phyloP scores from a whole-genome alignment of 352 stramenopile species.

The Phytophthora crassamura region DNA sequence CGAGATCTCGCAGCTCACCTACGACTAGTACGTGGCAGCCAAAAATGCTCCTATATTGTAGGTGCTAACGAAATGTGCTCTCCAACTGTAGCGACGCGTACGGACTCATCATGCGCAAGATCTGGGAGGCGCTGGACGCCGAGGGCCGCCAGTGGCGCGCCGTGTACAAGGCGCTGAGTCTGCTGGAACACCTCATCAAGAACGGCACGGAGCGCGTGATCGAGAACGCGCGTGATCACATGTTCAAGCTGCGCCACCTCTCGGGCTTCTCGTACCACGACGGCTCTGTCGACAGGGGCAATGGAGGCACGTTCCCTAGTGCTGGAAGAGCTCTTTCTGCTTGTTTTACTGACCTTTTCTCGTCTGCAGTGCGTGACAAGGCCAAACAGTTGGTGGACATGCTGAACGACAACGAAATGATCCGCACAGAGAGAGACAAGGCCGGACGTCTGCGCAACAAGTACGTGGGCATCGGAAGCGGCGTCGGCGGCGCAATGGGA shows the following conservation, averaged over 20 bases:
- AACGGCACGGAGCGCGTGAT: slow-evolving; percentile 98
- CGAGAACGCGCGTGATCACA: slow-evolving; percentile 96
- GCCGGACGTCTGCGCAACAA: slow-evolving; percentile 86
- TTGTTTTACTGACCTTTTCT: slow-evolving; percentile 6
- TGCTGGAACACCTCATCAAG: slow-evolving; percentile 98
- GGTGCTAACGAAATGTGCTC: slow-evolving; percentile 6
- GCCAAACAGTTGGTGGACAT: slow-evolving; percentile 89
- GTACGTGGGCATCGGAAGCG: slow-evolving; percentile 86
- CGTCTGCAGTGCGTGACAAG: slow-evolving; percentile 83
- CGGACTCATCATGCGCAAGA: slow-evolving; percentile 91
- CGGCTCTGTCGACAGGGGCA: slow-evolving; percentile 84
- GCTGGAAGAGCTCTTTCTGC: slow-evolving; percentile 4
- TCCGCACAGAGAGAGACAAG: slow-evolving; percentile 89
- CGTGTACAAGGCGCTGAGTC: slow-evolving; percentile 96
- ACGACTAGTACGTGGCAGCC: slow-evolving; percentile 85
- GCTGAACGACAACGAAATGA: slow-evolving; percentile 90
- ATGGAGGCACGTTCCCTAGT: slow-evolving; percentile 57
- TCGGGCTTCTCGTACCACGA: slow-evolving; percentile 92
- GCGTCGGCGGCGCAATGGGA: slow-evolving; percentile 50
- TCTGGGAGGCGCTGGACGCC: slow-evolving; percentile 95
- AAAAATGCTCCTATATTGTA: too few relatives aligned
- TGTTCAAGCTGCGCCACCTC: slow-evolving; percentile 91
- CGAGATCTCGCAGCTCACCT: slow-evolving; percentile 98
- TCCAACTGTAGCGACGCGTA: slow-evolving; percentile 79
- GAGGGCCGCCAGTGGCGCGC: slow-evolving; percentile 94